These are phyloP conservation scores for Myxozyma lipomycoides DNA, from an alignment of 805 yeast species.

Conservation along the genomic window DNA sequence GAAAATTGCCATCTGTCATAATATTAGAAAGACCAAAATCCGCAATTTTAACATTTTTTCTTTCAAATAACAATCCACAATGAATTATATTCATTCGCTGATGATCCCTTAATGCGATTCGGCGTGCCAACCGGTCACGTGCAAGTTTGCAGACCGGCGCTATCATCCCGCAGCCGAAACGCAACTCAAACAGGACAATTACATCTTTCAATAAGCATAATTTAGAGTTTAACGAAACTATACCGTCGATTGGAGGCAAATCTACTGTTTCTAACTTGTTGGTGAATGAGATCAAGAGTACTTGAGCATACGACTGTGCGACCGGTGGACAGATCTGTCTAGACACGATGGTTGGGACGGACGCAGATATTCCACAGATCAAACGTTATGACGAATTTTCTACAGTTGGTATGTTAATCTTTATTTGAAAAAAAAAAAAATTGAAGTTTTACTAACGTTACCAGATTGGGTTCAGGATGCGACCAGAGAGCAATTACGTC, in stretches of 20 bases:
- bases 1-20: conserved; percentile 97
- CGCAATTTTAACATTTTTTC: conserved; percentile 87
- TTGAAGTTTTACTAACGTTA: conserved; percentile 34
- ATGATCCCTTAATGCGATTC: too few species aligned
- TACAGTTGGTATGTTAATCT: conserved; percentile 33
- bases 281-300: background rate
- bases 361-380: conserved; percentile 35
- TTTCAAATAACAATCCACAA: too few species aligned
- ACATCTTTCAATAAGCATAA: too few species aligned
- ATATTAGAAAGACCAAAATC: conserved; percentile 91
- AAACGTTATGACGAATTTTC: conserved; percentile 48
- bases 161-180: too few species aligned
- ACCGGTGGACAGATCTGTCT: background rate
- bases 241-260: too few species aligned
- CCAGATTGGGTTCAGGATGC: conserved; percentile 63
- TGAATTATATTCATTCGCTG: too few species aligned
- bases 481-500: conserved; percentile 32
- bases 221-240: too few species aligned
- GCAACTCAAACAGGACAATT: too few species aligned
- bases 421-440: background rate
- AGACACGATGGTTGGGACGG: conserved; percentile 9
- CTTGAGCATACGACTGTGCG: background rate
- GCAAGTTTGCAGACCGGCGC: too few species aligned
- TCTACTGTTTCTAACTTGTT: too few species aligned
- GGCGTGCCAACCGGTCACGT: too few species aligned